Evolutionary conservation across 768 basidiomycete genomes (phyloP), one percentile per base, ranked within the genome.

Genomic region (Boletus vinaceobasis): DNA sequence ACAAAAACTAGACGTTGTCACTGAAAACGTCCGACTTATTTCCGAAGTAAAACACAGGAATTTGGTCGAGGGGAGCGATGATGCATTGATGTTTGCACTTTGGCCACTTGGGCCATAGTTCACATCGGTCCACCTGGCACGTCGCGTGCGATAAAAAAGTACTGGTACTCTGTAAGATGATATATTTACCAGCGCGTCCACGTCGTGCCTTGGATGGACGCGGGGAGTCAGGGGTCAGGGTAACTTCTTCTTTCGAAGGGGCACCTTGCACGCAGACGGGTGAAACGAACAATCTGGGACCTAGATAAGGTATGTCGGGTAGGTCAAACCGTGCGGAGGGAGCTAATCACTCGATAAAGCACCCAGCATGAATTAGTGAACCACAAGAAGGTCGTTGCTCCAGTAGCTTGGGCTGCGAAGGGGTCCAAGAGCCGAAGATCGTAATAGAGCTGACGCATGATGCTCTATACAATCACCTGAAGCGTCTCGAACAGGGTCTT

Each of bases 331-430:
- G 40, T 43, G 35, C 7, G 10, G 31, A 45, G 17, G 19, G 15
- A 11, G 21, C 21, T 4, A 13, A 31, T 31, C n/a, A 5, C 36
- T 44, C 36, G 36, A 8, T 44, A 23, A 23, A 13, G 26, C 8
- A 39, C 72, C 74, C 36, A 73, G 63, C 73, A 74, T 69, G 56
- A 65, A 74, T 57, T 72, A 62, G 50, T 73, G 70, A 37, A 39
- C 44, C 14, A 71, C 61, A 27, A 73, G 56, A 21, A 67, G 68
- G 50, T 52, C 44, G 33, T 70, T 73, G 31, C 37, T 21, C 58
- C 54, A 7, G 70, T 73, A 29, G 56, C 70, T 17, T 59, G 53
- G 31, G 32, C 49, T 11, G 33, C 62, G 48, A 63, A 60, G 3
- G 64, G 62, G 43, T 71, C 72, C 27, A 63, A 65, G 14, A 64